These are phyloP conservation scores for Sporothrix brunneoviolacea DNA, from an alignment of 2,329 filamentous ascomycete genomes.

Conservation along the genomic window DNA sequence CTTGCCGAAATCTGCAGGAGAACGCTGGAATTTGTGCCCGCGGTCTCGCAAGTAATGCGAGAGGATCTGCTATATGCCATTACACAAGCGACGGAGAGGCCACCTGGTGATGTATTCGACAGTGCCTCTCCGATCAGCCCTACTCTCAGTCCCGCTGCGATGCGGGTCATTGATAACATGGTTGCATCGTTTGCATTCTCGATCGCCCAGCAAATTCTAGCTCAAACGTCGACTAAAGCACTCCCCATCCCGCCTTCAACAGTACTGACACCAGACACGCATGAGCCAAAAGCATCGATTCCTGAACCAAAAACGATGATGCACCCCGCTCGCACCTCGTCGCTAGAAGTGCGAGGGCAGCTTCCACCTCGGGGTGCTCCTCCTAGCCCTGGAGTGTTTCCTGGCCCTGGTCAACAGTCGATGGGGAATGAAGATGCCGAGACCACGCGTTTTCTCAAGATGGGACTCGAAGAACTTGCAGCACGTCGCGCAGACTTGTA, in stretches of 20 bases:
- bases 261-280: constrained; percentile 35
- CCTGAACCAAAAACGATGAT: constrained; percentile 65
- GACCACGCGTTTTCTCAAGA: constrained; percentile 46
- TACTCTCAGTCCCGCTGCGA: constrained; percentile 26
- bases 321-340: constrained; percentile 60
- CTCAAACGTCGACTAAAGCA: constrained; percentile 64
- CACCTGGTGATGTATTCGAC: too few species aligned
- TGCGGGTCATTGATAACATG: constrained; percentile 62
- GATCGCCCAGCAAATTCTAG: constrained; percentile 67
- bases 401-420: constrained; percentile 38
- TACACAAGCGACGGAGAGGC: constrained; percentile 34
- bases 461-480: constrained; percentile 73
- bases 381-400: constrained; percentile 47
- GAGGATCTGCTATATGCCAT: constrained; percentile 64
- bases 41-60: constrained; percentile 71
- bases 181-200: constrained; percentile 74
- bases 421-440: constrained; percentile 34
- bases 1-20: constrained; percentile 83
- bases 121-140: constrained; percentile 27
- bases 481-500: constrained; percentile 77
- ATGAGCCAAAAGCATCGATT: constrained; percentile 56
- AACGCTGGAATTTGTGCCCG: constrained; percentile 75
- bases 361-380: constrained; percentile 27
- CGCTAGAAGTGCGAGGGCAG: constrained; percentile 41
- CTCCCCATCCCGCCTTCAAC: constrained; percentile 59